Conservation (phyloP, 805 yeast genomes). For the Saccharomycopsis sp. region DNA sequence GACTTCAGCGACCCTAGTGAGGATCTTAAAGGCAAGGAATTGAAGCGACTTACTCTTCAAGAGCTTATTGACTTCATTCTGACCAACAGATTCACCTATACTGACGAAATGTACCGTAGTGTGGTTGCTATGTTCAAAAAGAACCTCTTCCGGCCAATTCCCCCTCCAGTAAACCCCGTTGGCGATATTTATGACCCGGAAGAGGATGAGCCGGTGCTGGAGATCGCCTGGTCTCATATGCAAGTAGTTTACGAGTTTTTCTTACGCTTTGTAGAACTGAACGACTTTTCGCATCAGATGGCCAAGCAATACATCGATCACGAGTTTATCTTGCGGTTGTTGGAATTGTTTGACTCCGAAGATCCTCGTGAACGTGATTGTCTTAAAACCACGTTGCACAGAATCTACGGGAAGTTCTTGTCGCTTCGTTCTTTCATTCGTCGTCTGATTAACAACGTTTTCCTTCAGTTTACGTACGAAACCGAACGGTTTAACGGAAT, state of each 20-base stretch:
- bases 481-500: conserved; percentile 94
- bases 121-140: conserved; percentile 85
- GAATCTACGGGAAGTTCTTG: conserved; percentile 93
- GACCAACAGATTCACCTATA: conserved; percentile 72
- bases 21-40: conserved; percentile 88
- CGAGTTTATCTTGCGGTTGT: conserved; percentile 68
- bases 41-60: conserved; percentile 78
- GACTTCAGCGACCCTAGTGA: conserved; percentile 91
- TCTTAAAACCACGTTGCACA: conserved; percentile 87
- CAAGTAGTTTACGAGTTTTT: conserved; percentile 93
- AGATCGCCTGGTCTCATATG: conserved; percentile 99
- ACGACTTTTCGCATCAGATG: conserved; percentile 86
- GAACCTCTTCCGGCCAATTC: conserved; percentile 90
- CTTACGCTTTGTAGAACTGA: conserved; percentile 84
- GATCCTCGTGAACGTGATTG: conserved; percentile 96
- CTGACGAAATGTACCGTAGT: conserved; percentile 84
- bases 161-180: conserved; percentile 96
- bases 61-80: conserved; percentile 87
- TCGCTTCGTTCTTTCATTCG: conserved; percentile 86
- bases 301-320: conserved; percentile 95
- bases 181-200: conserved; percentile 97
- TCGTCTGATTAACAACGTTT: conserved; percentile 85
- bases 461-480: conserved; percentile 88
- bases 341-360: conserved; percentile 91
- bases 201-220: conserved; percentile 96